These are phyloP conservation scores for Penstemon newberryi DNA, from an alignment of 257 asterid genomes.

Conservation along the genomic window DNA sequence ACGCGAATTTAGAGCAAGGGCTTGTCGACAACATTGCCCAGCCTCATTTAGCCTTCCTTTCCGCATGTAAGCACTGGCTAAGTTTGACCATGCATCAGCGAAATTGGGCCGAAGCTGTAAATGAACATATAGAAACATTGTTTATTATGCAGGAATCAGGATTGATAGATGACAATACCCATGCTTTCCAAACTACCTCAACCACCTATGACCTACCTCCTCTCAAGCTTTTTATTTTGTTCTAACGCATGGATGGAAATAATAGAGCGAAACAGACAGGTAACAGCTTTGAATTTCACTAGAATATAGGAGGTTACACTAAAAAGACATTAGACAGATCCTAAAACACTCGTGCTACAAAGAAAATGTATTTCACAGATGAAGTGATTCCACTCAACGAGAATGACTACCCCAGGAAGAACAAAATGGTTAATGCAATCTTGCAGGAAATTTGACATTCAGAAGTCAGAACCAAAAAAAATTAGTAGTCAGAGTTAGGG, in stretches of 20 bases:
- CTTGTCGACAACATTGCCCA: slow-evolving; percentile 99
- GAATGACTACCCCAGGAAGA: slow-evolving; percentile 8
- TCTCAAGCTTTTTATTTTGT: neutral
- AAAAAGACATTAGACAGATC: slow-evolving; percentile 6
- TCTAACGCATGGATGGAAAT: neutral
- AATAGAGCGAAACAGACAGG: slow-evolving; percentile 7
- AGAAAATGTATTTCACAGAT: slow-evolving; percentile 5
- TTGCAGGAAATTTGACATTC: neutral
- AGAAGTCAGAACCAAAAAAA: neutral
- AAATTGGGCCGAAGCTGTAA: slow-evolving; percentile 98
- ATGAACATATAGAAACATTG: slow-evolving; percentile 21
- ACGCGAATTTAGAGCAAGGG: slow-evolving; percentile 86
- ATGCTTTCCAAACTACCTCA: slow-evolving; percentile 22
- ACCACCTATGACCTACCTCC: slow-evolving; percentile 1
- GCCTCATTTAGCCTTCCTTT: slow-evolving; percentile 94
- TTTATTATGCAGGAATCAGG: slow-evolving; percentile 16
- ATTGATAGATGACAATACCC: slow-evolving; percentile 16
- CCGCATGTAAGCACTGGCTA: slow-evolving; percentile 98
- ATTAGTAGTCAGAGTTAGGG: neutral
- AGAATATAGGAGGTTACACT: neutral
- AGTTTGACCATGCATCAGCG: slow-evolving; percentile 99
- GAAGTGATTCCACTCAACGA: neutral
- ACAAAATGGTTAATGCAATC: slow-evolving; percentile 5
- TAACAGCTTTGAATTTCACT: neutral
- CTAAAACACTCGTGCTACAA: slow-evolving; percentile 2